A percentile compares a stretch with the other conserved stretches of the same genome.
Conservation (phyloP, 257 asterid genomes). For the Catharanthus roseus region DNA sequence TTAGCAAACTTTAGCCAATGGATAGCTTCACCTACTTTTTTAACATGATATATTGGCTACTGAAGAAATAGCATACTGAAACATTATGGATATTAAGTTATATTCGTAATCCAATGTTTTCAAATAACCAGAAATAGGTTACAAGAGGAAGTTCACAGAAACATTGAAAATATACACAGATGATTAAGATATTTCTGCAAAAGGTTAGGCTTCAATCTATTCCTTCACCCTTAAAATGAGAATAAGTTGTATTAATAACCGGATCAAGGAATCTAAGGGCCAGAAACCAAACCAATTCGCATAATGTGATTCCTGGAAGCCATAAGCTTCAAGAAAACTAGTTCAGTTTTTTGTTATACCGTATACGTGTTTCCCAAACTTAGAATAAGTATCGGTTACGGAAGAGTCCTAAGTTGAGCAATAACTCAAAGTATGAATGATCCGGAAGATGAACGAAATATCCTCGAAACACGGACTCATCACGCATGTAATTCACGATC, state of each 20-base stretch:
- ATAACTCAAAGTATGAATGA: background rate
- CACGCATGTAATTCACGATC: background rate
- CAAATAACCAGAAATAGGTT: background rate
- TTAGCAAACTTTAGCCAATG: background rate
- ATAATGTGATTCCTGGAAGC: background rate
- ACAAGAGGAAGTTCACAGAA: background rate
- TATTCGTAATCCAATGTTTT: background rate
- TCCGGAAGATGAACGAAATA: background rate
- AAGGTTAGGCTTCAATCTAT: background rate
- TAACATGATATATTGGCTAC: background rate
- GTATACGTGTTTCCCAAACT: background rate
- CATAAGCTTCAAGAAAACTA: background rate
- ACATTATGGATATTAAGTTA: too few species aligned
- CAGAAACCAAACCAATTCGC: background rate
- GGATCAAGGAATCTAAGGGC: background rate
- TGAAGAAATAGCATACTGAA: too few species aligned
- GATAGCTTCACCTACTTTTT: background rate
- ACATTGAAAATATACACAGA: background rate
- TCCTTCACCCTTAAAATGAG: background rate
- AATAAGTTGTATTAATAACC: background rate
- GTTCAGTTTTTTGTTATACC: background rate
- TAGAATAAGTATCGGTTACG: too few species aligned
- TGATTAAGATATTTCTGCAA: background rate
- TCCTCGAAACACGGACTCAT: background rate
- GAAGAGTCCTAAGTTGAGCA: background rate